A percentile compares a stretch with the other conserved stretches of the same genome.
Evolutionary conservation across 2,329 filamentous ascomycete genomes (phyloP).

Genomic region (Alternaria consortialis): DNA sequence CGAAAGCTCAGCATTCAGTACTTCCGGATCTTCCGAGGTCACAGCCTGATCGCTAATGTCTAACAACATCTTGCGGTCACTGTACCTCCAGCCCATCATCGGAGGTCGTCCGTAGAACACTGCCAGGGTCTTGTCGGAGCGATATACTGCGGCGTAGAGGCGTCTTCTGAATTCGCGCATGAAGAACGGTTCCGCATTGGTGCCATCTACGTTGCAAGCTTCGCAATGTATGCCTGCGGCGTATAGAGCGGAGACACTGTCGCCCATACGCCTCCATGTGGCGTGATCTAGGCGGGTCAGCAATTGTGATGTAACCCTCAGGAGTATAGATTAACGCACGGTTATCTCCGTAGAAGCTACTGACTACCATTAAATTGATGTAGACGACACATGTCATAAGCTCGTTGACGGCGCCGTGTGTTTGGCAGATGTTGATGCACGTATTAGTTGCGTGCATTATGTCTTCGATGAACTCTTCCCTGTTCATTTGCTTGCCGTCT

Average conservation of each 20-base stretch:
- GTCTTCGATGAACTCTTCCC: conserved; percentile 45
- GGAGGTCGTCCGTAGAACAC: conserved; percentile 49
- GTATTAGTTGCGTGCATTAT: conserved; percentile 48
- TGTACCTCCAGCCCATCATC: conserved; percentile 47
- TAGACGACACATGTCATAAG: conserved; percentile 49
- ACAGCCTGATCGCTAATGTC: conserved; percentile 44
- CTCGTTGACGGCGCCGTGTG: conserved; percentile 49
- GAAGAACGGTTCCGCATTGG: conserved; percentile 38
- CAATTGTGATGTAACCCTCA: background rate
- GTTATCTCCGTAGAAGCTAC: conserved; percentile 49
- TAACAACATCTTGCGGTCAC: conserved; percentile 42
- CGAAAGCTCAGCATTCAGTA: conserved; percentile 38
- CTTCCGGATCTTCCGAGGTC: conserved; percentile 32
- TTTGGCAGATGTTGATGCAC: conserved; percentile 48
- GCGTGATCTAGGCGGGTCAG: conserved; percentile 42
- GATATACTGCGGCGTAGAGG: conserved; percentile 41
- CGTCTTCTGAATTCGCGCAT: conserved; percentile 43
- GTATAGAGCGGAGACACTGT: conserved; percentile 40
- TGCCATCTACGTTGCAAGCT: conserved; percentile 31
- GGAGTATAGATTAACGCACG: conserved; percentile 28
- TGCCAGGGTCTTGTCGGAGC: conserved; percentile 46
- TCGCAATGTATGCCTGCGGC: conserved; percentile 49
- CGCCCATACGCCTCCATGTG: conserved; percentile 46
- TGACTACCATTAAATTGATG: conserved; percentile 41
- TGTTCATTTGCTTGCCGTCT: conserved; percentile 42